Base-by-base conservation (phyloP, 495 filamentous ascomycete genomes). In the Penicillium silybi region DNA sequence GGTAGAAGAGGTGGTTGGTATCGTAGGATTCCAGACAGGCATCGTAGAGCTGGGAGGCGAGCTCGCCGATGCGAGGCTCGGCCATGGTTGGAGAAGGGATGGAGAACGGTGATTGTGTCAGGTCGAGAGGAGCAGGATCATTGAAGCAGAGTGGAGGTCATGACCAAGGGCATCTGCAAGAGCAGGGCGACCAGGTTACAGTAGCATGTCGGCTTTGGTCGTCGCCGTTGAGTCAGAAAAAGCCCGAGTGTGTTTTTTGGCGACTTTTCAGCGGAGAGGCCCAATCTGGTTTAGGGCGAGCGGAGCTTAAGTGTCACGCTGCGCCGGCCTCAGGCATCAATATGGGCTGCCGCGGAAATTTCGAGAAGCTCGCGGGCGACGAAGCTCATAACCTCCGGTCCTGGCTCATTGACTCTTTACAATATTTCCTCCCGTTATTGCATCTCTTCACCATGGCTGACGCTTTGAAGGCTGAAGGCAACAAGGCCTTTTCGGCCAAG, bases 401-500 rank as follows among this genome's bases (percentile, higher is more conserved):
- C 45, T 29, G 23, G 17, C 46, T 42, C 19, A 42, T 54, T 55
- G 45, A 56, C 26, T 40, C 37, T 32, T 18, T 22, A n/a, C 37
- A 39, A 17, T n/a, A 40, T 17, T 16, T 2, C 45, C 27, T 44
- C 37, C 41, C 45, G 45, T 46, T 25, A 34, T 22, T 56, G 45
- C 11, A 32, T 52, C 17, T n/a, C n/a, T n/a, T 34, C 42, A 32
- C 16, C 35, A 81, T 81, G 78, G 76, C 78, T 53, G 76, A 81
- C 66, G 70, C 77, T 64, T 81, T 97, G 59, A 98, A 98, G 79
- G 89, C 92, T 56, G 85, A 92, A 67, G 93, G 93, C 78, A 98
- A 98, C 77, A 95, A 96, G 73, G 91, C 93, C 72, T 97, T 98
- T 67, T 84, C 89, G 54, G 90, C 86, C 43, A 97, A 97, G 79